Evolutionary conservation across 768 basidiomycete species (phyloP), one percentile per base, ranked within the genome.

Genomic region (Rhodotorula taiwanensis): DNA sequence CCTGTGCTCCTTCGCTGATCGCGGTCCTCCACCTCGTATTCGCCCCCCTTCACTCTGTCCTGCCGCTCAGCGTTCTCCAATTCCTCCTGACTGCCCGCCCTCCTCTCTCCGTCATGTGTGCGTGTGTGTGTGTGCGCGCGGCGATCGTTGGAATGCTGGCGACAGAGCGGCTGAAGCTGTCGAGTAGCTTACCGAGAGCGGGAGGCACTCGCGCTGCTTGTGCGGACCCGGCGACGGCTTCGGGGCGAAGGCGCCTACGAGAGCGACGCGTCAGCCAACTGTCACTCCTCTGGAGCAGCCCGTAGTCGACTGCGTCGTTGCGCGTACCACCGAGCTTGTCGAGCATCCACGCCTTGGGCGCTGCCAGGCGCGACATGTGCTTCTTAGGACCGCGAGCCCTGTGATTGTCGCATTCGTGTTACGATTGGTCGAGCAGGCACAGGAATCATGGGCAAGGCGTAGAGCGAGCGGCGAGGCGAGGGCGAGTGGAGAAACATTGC

Each of bases 321-420:
- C 58, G 75, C 76, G 67, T 72, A 76, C 59, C 66, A 39, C 88
- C 86, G 74, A 99, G 79, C 81, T 99, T 99, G 83, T 98, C 91
- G 69, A 99, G 83, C 93, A 99, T 97, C 95, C 95, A 99, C 81
- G 90, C 87, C 51, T 91, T 94, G 69, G 95, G 95, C 66, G 95
- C 95, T 71, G 86, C 85, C 64, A 98, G 84, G 76, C 94, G 88
- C 84, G 97, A 97, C 81, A 97, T 55, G 62, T 69, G 67, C 67
- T 69, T 69, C 63, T 69, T 64, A 54, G 67, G 67, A 58, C 67
- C 67, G 48, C 67, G 67, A 41, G 30, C 64, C 64, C 58, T 65
- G 60, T 16, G 16, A n/a, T 28, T 6, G 31, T 16, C 21, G 30
- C 28, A 48, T 30, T 39, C 5, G 5, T 1, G 3, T 16, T 1